These are phyloP conservation scores for Triticum aestivum DNA, from an alignment of 176 grass and related monocot species.

Conservation along the genomic window IWGSC_CS_RefSeq_v2.1 NC_057811.1:26835835-26836334, in stretches of 20 bases:
- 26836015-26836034: neutral
- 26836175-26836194: neutral
- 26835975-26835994: no score
- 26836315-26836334: no score
- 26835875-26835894: no score
- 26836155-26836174: neutral
- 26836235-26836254: neutral
- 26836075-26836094: neutral
- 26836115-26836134: neutral
- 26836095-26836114: neutral
- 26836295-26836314: neutral
- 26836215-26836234: neutral
- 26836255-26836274: neutral
- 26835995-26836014: no score
- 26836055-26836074: neutral
- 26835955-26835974: no score
- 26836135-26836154: neutral
- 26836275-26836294: neutral
- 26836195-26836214: neutral
- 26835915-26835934: no score
- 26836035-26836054: neutral
- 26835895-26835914: no score
- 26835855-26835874: no score
- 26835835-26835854: no score
- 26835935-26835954: no score